Base-by-base conservation (phyloP, 2,329 filamentous ascomycete genomes). In the Penicillium brevicompactum region DNA sequence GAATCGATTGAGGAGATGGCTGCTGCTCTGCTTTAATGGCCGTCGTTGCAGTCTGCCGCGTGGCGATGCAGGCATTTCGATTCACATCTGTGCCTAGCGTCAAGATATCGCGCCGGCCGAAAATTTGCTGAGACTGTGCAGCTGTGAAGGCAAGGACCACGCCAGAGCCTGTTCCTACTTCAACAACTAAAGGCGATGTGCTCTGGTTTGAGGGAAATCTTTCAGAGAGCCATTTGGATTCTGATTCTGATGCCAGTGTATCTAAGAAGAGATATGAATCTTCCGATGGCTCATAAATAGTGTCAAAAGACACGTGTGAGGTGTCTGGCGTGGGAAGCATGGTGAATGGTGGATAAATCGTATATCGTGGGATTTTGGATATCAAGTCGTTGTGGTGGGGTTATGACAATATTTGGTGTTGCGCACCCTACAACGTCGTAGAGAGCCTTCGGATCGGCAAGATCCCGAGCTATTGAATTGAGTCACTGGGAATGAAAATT, bases 321-420 rank as follows among this genome's bases (percentile, higher is more conserved):
- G 94, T 99, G 55, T 91, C 90, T 13, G 94, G 94, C 1, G 94
- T 99, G 9, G 93, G 92, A 27, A 99, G 85, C 92, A 97, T 96
- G 32, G 7, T 45, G 32, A 44, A 34, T 31, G n/a, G 21, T 44
- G 21, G 42, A 21, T 27, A 9, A 16, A 27, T 31, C 40, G n/a
- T n/a, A 46, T 16, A n/a, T 46, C 9, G 27, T 52, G 11, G 24
- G 42, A 16, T 30, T 55, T 40, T 32, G 18, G 22, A 10, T n/a
- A 46, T 37, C n/a, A 37, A 37, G 13, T 11, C 31, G 40, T 47
- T 13, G 38, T 31, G 49, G 51, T 53, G 46, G 51, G 46, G 51
- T 27, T 47, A 41, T 49, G n/a, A 24, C 37, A 13, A 37, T 4
- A 43, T 37, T 40, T 11, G 32, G 31, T 41, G 45, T 47, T 47